These are phyloP conservation scores for Saccharum officinarum DNA, from an alignment of 176 grass and related monocot genomes.

Conservation along the genomic window DNA sequence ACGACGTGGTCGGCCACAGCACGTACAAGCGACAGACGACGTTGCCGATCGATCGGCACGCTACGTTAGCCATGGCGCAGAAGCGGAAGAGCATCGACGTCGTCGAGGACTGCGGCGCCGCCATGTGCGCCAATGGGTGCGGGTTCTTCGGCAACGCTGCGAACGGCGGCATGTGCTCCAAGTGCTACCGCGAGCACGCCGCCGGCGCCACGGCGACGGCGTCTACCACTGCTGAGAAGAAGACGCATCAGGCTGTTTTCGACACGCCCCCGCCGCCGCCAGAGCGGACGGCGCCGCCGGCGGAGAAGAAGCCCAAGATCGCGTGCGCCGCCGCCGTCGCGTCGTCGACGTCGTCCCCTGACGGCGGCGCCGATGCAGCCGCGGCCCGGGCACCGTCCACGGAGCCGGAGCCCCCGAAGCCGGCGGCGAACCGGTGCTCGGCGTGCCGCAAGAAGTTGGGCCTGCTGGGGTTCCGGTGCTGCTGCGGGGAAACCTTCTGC, in stretches of 20 bases:
- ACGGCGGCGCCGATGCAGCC: not conserved
- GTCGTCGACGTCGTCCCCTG: not conserved
- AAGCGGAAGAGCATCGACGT: constrained; percentile 28
- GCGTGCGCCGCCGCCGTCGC: not conserved
- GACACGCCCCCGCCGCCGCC: no score
- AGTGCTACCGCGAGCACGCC: constrained; percentile 38
- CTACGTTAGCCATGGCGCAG: not conserved
- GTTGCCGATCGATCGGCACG: no score
- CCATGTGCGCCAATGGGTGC: constrained; percentile 56
- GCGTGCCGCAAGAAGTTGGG: constrained; percentile 64
- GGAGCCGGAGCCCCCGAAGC: not conserved
- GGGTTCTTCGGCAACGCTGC: constrained; percentile 61
- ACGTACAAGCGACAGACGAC: no score
- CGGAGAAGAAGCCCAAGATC: constrained; percentile 18
- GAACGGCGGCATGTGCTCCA: constrained; percentile 57
- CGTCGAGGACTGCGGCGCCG: constrained; percentile 1
- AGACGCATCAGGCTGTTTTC: not conserved
- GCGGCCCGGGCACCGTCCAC: not conserved
- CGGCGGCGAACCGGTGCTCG: constrained; percentile 42
- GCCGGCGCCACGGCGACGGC: not conserved
- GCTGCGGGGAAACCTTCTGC: constrained; percentile 59
- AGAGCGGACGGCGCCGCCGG: not conserved
- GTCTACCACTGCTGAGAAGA: not conserved
- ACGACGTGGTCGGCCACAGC: not conserved
- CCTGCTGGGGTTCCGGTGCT: constrained; percentile 62